These are phyloP conservation scores for Cadophora luteo-olivacea DNA, from an alignment of 2,329 filamentous ascomycete genomes.

Conservation along the genomic window DNA sequence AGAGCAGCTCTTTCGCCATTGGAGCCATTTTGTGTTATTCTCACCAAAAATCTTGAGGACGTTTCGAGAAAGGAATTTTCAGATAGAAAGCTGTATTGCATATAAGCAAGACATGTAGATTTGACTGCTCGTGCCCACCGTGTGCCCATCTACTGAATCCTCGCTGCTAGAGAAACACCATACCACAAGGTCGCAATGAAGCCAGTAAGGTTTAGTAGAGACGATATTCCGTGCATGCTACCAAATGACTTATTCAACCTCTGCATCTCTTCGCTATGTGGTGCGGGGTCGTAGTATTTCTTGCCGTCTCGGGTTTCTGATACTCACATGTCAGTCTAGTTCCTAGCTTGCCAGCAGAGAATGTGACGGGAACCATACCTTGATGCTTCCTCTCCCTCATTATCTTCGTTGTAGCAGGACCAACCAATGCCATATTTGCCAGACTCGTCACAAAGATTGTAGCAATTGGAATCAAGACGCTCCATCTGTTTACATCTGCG, in stretches of 20 bases:
- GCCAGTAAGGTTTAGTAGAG: conserved; percentile 76
- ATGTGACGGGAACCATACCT: conserved; percentile 54
- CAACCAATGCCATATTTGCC: conserved; percentile 72
- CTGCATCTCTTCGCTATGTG: conserved; percentile 86
- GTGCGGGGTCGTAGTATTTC: conserved; percentile 78
- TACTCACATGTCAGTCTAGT: conserved; percentile 1
- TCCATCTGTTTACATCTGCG: conserved; percentile 64
- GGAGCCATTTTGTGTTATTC: background rate
- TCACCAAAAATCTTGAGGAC: background rate
- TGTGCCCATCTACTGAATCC: conserved; percentile 36
- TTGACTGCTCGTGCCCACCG: no score
- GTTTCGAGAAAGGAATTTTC: background rate
- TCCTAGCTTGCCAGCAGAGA: background rate
- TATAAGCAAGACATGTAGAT: background rate
- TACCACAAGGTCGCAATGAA: conserved; percentile 77
- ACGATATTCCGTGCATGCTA: conserved; percentile 80
- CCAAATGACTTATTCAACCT: conserved; percentile 80
- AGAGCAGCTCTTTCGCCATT: background rate
- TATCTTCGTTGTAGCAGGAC: conserved; percentile 75
- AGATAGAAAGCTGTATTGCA: background rate
- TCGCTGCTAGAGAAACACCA: conserved; percentile 67
- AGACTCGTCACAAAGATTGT: conserved; percentile 74
- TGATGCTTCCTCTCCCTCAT: conserved; percentile 82
- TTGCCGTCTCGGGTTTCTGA: conserved; percentile 87
- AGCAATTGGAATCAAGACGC: conserved; percentile 71